Evolutionary conservation across 176 grass and related monocot genomes (phyloP).

Genomic region (Ensete ventricosum): DNA sequence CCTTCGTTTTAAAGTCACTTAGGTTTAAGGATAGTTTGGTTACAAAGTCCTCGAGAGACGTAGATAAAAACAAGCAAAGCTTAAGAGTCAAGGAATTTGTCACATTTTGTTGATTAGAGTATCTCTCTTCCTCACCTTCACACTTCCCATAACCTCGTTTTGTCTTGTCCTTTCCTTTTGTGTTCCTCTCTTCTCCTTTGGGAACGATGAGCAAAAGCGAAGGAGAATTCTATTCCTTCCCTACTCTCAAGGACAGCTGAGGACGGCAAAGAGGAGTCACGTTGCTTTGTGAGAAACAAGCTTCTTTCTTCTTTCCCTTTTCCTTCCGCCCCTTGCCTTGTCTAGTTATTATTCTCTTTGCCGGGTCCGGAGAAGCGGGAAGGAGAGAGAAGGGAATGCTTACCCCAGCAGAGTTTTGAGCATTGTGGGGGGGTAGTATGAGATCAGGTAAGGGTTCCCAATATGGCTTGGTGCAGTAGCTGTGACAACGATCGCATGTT

Average conservation of each 20-base stretch:
- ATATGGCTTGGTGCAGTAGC: too few relatives aligned
- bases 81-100: slow-evolving; percentile 45
- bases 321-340: not conserved
- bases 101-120: slow-evolving; percentile 29
- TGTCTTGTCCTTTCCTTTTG: not conserved
- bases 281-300: not conserved
- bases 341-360: not conserved
- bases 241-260: slow-evolving; percentile 17
- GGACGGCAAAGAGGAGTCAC: not conserved
- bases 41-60: not conserved
- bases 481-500: too few relatives aligned
- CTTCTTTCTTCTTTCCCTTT: slow-evolving; percentile 6
- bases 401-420: too few relatives aligned
- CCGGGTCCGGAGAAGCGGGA: too few relatives aligned
- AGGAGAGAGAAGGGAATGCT: not conserved
- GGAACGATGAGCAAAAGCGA: slow-evolving; percentile 47
- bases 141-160: not conserved
- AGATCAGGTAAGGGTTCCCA: too few relatives aligned
- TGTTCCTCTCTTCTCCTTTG: slow-evolving; percentile 12
- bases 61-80: slow-evolving; percentile 25
- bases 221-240: slow-evolving; percentile 62
- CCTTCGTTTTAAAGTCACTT: too few relatives aligned
- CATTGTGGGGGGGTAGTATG: too few relatives aligned
- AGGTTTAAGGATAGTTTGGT: too few relatives aligned
- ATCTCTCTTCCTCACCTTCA: not conserved